These are phyloP conservation scores for Ophiostoma tasmaniense DNA, from an alignment of 2,329 filamentous ascomycete species.

Conservation along the genomic window DNA sequence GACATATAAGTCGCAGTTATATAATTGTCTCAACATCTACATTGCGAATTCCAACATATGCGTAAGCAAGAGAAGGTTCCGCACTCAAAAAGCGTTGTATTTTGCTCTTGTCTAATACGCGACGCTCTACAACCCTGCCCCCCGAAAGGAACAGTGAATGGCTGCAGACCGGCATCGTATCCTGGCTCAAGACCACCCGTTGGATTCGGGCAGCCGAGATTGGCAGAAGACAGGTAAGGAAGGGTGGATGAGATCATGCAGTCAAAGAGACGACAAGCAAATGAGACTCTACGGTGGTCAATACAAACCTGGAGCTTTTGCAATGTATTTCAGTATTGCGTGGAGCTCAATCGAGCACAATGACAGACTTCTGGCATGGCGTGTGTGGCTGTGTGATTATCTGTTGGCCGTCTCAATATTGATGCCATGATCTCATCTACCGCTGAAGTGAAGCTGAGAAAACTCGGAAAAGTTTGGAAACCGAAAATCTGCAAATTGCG, in stretches of 20 bases:
- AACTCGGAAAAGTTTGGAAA: neutral
- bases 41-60: constrained; percentile 33
- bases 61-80: constrained; percentile 27
- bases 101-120: constrained; percentile 32
- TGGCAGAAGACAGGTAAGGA: constrained; percentile 29
- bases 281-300: neutral
- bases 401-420: neutral
- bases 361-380: neutral
- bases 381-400: neutral
- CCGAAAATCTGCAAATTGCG: neutral
- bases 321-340: neutral
- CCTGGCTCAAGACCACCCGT: constrained; percentile 33
- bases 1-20: neutral
- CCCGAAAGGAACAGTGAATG: constrained; percentile 4
- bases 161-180: constrained; percentile 20
- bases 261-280: neutral
- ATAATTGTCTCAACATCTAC: constrained; percentile 33
- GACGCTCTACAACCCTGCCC: constrained; percentile 11
- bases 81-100: constrained; percentile 35
- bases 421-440: neutral
- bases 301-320: neutral
- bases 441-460: neutral
- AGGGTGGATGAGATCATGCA: neutral
- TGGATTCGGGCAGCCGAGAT: constrained; percentile 29
- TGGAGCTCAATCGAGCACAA: neutral